Conservation (phyloP, 2,329 filamentous ascomycete genomes). For the Ceratocystis variospora region DNA sequence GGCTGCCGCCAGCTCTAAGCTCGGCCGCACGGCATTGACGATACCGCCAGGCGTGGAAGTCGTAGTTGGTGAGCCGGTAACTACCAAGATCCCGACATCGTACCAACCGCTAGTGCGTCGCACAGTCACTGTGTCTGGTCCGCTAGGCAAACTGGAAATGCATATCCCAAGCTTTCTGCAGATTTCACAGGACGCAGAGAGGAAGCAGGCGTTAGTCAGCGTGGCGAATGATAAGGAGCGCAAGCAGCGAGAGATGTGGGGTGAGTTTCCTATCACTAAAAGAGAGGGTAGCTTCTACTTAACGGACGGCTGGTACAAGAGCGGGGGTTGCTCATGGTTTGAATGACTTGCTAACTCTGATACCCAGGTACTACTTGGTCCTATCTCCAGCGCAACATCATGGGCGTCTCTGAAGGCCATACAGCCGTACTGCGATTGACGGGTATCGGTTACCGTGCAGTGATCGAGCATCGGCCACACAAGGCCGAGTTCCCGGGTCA, state of each 20-base stretch:
- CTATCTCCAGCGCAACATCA: conserved; percentile 78
- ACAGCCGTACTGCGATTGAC: conserved; percentile 84
- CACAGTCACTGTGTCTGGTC: conserved; percentile 64
- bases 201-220: conserved; percentile 50
- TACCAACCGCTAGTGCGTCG: conserved; percentile 49
- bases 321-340: background rate
- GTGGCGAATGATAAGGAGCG: conserved; percentile 55
- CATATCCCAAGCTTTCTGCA: conserved; percentile 66
- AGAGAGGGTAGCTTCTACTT: background rate
- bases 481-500: conserved; percentile 67
- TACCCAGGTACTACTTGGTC: conserved; percentile 71
- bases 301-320: background rate
- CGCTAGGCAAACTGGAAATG: conserved; percentile 65
- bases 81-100: conserved; percentile 41
- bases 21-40: conserved; percentile 67
- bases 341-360: background rate
- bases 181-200: conserved; percentile 51
- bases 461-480: conserved; percentile 63
- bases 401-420: conserved; percentile 92
- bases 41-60: conserved; percentile 76
- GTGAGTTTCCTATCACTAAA: conserved; percentile 34
- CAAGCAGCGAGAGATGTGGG: conserved; percentile 92
- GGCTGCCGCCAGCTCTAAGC: conserved; percentile 56
- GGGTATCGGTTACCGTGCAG: conserved; percentile 87
- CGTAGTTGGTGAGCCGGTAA: conserved; percentile 47